A percentile compares a stretch with the other conserved stretches of the same genome.
Evolutionary conservation across 2,329 filamentous ascomycete species (phyloP).

Genomic region (Cladophialophora yegresii): DNA sequence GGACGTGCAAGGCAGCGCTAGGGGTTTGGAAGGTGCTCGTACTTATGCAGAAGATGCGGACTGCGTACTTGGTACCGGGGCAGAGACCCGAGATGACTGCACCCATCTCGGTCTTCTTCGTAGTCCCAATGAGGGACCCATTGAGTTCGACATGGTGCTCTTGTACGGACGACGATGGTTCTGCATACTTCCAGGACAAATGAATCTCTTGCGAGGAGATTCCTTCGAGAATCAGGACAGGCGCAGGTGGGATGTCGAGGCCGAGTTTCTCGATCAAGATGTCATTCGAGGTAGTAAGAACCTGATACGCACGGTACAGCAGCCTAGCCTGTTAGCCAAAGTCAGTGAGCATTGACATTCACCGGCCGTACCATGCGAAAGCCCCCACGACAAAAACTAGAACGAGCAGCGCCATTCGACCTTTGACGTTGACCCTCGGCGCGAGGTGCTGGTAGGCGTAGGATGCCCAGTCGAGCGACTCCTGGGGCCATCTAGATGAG

Average conservation of each 20-base stretch:
- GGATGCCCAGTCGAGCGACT: constrained; percentile 49
- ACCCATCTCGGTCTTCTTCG: constrained; percentile 76
- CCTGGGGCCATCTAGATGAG: constrained; percentile 48
- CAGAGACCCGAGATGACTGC: constrained; percentile 86
- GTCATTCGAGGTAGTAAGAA: constrained; percentile 85
- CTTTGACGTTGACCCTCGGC: constrained; percentile 51
- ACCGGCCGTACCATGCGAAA: constrained; percentile 49
- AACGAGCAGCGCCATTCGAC: constrained; percentile 53
- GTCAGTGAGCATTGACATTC: neutral
- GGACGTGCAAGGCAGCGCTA: constrained; percentile 79
- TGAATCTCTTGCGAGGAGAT: constrained; percentile 86
- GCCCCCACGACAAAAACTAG: constrained; percentile 53
- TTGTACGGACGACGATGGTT: constrained; percentile 66
- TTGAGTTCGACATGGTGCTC: constrained; percentile 94
- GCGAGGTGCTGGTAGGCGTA: constrained; percentile 51
- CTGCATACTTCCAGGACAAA: constrained; percentile 83
- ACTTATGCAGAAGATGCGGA: constrained; percentile 88
- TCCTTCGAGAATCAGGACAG: constrained; percentile 84
- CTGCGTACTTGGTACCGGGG: constrained; percentile 86
- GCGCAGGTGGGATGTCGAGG: constrained; percentile 87
- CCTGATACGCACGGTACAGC: constrained; percentile 80
- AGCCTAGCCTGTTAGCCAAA: constrained; percentile 60
- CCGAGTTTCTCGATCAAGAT: constrained; percentile 88
- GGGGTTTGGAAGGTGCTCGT: constrained; percentile 89
- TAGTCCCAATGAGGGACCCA: constrained; percentile 83